A percentile compares a stretch with the other conserved stretches of the same genome.
Conservation (phyloP, 805 yeast species). For the Ogataea wickerhamii region DNA sequence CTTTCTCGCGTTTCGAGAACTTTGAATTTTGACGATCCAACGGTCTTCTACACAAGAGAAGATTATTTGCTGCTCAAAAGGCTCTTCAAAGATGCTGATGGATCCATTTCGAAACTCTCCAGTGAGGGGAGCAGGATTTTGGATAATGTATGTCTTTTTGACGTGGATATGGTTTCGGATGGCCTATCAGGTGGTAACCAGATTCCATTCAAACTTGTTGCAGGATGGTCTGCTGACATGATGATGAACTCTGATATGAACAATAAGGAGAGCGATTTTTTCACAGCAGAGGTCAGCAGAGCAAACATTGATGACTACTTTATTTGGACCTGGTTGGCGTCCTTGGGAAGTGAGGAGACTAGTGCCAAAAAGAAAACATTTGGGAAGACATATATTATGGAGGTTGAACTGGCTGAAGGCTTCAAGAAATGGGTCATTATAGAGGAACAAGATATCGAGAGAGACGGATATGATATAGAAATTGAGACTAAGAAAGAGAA, state of each 20-base stretch:
- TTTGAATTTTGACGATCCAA: conserved; percentile 65
- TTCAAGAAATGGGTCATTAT: conserved; percentile 75
- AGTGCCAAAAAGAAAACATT: conserved; percentile 59
- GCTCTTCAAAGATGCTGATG: conserved; percentile 55
- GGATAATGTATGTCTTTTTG: conserved; percentile 34
- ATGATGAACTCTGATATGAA: conserved; percentile 19
- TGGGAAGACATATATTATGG: conserved; percentile 80
- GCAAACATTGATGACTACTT: conserved; percentile 81
- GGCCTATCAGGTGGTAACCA: conserved; percentile 32
- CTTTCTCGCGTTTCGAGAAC: conserved; percentile 55
- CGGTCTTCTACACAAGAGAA: conserved; percentile 67
- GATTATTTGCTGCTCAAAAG: conserved; percentile 73
- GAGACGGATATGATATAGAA: conserved; percentile 35
- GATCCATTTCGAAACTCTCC: conserved; percentile 61
- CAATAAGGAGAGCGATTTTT: conserved; percentile 27
- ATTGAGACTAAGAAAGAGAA: conserved; percentile 33
- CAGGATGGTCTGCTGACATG: conserved; percentile 37
- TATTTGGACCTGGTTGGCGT: conserved; percentile 88
- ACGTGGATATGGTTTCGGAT: conserved; percentile 36
- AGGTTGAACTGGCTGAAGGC: conserved; percentile 71
- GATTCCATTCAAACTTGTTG: conserved; percentile 26
- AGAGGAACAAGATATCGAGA: conserved; percentile 56
- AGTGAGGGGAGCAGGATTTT: conserved; percentile 66
- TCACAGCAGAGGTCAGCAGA: conserved; percentile 49
- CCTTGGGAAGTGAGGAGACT: conserved; percentile 72